Percentiles rank a stretch among this genome's conserved stretches.
These are phyloP conservation scores for Suillus placidus DNA, from an alignment of 768 basidiomycete genomes.

Conservation along the genomic window DNA sequence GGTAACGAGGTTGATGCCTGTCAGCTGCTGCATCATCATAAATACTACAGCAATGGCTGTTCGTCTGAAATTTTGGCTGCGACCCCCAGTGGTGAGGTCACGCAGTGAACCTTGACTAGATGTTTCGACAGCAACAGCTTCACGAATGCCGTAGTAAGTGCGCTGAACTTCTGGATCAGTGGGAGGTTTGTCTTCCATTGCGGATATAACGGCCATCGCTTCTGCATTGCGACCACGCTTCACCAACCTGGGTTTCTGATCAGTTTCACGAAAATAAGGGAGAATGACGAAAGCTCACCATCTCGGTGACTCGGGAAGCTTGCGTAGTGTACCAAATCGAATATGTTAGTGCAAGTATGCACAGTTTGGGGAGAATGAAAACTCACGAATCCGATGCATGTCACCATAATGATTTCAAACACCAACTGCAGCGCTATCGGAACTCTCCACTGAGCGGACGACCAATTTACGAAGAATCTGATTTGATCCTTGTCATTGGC, in stretches of 20 bases:
- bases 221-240: slow-evolving; percentile 40
- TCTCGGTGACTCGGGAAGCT: slow-evolving; percentile 41
- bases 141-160: slow-evolving; percentile 42
- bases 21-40: slow-evolving; percentile 39
- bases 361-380: neutral
- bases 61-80: slow-evolving; percentile 44
- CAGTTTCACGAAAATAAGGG: neutral
- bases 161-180: slow-evolving; percentile 36
- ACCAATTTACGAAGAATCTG: slow-evolving; percentile 37
- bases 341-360: slow-evolving; percentile 5
- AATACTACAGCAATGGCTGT: slow-evolving; percentile 11
- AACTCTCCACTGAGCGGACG: slow-evolving; percentile 44
- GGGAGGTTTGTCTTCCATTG: slow-evolving; percentile 39
- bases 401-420: slow-evolving; percentile 41
- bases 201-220: slow-evolving; percentile 44
- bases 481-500: neutral
- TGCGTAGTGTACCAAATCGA: neutral
- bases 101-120: slow-evolving; percentile 29
- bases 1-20: slow-evolving; percentile 35
- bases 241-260: neutral
- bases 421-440: slow-evolving; percentile 46
- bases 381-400: slow-evolving; percentile 37
- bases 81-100: slow-evolving; percentile 41
- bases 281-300: slow-evolving; percentile 22
- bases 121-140: slow-evolving; percentile 36